Evolutionary conservation across 805 yeast species (phyloP), one percentile per base, ranked within the genome.

Genomic region (Wickerhamomyces queroliae): DNA sequence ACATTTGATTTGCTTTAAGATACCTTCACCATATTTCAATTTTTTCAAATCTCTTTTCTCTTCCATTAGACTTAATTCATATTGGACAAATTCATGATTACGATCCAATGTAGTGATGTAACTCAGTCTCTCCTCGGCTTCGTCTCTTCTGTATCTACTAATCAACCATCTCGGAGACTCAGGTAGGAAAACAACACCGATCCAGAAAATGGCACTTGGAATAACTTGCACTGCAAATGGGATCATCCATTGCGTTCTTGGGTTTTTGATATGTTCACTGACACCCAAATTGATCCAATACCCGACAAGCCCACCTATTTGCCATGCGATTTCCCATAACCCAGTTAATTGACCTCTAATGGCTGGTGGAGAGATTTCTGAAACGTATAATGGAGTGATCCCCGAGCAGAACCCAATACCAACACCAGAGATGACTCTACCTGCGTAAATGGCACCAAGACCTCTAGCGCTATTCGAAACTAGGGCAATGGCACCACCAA

Each of bases 361-460:
- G 3, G 66, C 56, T 5, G 73, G 61, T 3, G 76, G 75, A 3
- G 69, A 55, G 19, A 65, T 63, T 41, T 72, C 76, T 4, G 70
- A 59, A 8, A 72, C 59, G 42, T 68, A 72, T 30, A 70, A 63
- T 5, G 78, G 78, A 1, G 74, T 74, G 41, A 73, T 55, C 51
- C 67, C 66, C 1, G 78, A 64, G 30, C 74, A 62, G 11, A 70
- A 68, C 3, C 81, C 81, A 37, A 73, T 71, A 21, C 78, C 78
- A 9, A 76, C 33, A 7, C 81, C 68, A 8, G 64, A 53, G 22
- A 60, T 41, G 11, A 69, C 69, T 45, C 82, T 62, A 11, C 81
- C 81, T 2, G 74, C 70, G 44, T 73, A 71, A 38, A 73, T 65
- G n/a, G 68, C 64, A 5, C 69, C 71, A 32, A 72, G 58, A 3